These are phyloP conservation scores for Pythium guiyangense DNA, from an alignment of 352 stramenopile species.

Conservation along the genomic window DNA sequence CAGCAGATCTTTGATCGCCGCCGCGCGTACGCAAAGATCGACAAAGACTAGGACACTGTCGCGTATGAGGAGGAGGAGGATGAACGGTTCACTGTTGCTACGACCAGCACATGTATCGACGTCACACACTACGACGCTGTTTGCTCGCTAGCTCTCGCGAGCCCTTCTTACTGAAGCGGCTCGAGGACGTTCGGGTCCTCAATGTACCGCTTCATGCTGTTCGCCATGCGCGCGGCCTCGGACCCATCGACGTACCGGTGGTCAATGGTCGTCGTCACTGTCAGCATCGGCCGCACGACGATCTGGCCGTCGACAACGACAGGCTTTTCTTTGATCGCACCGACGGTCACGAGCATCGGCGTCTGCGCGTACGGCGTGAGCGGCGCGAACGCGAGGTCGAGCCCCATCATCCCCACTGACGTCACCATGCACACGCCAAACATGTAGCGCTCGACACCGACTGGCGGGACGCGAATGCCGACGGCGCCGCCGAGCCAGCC, in stretches of 20 bases:
- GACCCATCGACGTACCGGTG: conserved; percentile 65
- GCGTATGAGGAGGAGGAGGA: too few relatives aligned
- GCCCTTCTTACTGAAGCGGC: conserved; percentile 16
- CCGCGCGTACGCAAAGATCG: conserved; percentile 34
- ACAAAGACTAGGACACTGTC: conserved; percentile 20
- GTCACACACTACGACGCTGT: too few relatives aligned
- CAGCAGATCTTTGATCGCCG: conserved; percentile 77
- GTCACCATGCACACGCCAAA: conserved; percentile 72
- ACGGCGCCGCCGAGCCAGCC: conserved; percentile 59
- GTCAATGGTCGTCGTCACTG: conserved; percentile 70
- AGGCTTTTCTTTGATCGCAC: conserved; percentile 55
- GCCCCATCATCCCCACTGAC: conserved; percentile 65
- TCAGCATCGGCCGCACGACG: conserved; percentile 56
- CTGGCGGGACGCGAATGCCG: conserved; percentile 39
- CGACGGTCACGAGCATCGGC: conserved; percentile 66
- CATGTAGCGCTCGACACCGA: conserved; percentile 69
- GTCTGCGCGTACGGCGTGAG: conserved; percentile 61
- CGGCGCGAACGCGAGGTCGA: conserved; percentile 61
- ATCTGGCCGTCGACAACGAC: conserved; percentile 58
- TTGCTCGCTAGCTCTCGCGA: not conserved
- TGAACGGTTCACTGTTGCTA: too few relatives aligned
- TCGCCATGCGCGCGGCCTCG: conserved; percentile 51
- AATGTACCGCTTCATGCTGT: conserved; percentile 42
- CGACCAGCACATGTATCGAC: too few relatives aligned
- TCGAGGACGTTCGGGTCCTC: conserved; percentile 52